phyloP scores from a whole-genome alignment of 2,329 filamentous ascomycete species.

The Paecilomyces variotii region DNA sequence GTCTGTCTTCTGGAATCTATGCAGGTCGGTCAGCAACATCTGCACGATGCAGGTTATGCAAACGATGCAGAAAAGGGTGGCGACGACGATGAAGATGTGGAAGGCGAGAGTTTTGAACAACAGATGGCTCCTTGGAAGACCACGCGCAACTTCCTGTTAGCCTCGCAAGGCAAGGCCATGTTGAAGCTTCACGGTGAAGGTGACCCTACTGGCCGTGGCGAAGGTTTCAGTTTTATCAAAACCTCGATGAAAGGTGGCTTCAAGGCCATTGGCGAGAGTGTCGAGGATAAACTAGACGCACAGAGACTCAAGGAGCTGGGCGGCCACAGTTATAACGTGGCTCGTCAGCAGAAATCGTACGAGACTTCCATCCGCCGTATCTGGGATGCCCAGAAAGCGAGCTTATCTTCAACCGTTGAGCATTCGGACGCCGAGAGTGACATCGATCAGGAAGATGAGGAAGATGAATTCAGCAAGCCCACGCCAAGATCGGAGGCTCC shows the following conservation, averaged over 20 bases:
- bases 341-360: conserved; percentile 85
- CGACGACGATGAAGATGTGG: conserved; percentile 56
- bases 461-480: conserved; percentile 42
- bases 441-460: conserved; percentile 42
- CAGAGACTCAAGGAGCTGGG: conserved; percentile 62
- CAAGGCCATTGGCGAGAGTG: conserved; percentile 79
- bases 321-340: conserved; percentile 96
- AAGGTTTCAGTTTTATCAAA: conserved; percentile 94
- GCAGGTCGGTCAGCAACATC: conserved; percentile 87
- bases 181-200: conserved; percentile 88
- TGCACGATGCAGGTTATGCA: conserved; percentile 84
- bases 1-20: conserved; percentile 92
- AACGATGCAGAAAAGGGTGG: conserved; percentile 58
- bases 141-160: conserved; percentile 92
- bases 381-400: conserved; percentile 80
- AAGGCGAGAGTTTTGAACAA: conserved; percentile 69
- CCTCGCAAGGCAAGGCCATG: conserved; percentile 93
- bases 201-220: conserved; percentile 85
- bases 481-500: conserved; percentile 61
- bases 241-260: conserved; percentile 99
- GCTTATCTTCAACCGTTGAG: conserved; percentile 64
- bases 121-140: conserved; percentile 94
- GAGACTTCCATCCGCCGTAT: conserved; percentile 85
- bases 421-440: conserved; percentile 68
- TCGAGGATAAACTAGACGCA: conserved; percentile 76